Evolutionary conservation across 2,329 filamentous ascomycete genomes (phyloP).

Genomic region (Aspergillus pseudonomiae): DNA sequence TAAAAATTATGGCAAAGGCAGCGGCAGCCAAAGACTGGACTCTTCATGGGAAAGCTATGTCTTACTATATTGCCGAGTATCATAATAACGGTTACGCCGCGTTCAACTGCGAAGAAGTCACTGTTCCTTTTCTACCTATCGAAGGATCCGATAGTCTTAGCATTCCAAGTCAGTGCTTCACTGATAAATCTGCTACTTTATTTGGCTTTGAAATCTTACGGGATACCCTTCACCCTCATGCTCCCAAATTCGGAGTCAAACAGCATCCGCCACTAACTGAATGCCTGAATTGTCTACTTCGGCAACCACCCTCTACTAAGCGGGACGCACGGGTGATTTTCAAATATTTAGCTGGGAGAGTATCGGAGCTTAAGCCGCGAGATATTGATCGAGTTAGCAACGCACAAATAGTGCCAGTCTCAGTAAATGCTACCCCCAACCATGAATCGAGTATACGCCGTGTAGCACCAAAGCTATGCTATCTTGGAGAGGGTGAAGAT

Average conservation of each 20-base stretch:
- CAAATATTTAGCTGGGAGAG: constrained; percentile 77
- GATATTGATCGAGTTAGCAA: constrained; percentile 64
- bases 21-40: constrained; percentile 54
- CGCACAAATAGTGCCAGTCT: constrained; percentile 73
- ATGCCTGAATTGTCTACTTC: constrained; percentile 74
- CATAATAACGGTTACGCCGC: constrained; percentile 73
- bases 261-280: constrained; percentile 76
- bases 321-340: constrained; percentile 73
- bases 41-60: constrained; percentile 70
- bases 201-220: constrained; percentile 80
- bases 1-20: constrained; percentile 73
- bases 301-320: constrained; percentile 69
- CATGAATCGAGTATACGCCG: constrained; percentile 53
- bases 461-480: constrained; percentile 73
- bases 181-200: constrained; percentile 73
- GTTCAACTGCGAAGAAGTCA: constrained; percentile 61
- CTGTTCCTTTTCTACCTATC: constrained; percentile 70
- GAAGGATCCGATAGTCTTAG: constrained; percentile 68
- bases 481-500: constrained; percentile 71
- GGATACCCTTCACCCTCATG: constrained; percentile 76
- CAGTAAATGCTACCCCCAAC: constrained; percentile 35
- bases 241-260: constrained; percentile 83
- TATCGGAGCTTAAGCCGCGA: constrained; percentile 70
- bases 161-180: constrained; percentile 76
- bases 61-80: constrained; percentile 81